phyloP scores from a whole-genome alignment of 148 eudicot genomes.

The Chenopodium formosanum region DNA sequence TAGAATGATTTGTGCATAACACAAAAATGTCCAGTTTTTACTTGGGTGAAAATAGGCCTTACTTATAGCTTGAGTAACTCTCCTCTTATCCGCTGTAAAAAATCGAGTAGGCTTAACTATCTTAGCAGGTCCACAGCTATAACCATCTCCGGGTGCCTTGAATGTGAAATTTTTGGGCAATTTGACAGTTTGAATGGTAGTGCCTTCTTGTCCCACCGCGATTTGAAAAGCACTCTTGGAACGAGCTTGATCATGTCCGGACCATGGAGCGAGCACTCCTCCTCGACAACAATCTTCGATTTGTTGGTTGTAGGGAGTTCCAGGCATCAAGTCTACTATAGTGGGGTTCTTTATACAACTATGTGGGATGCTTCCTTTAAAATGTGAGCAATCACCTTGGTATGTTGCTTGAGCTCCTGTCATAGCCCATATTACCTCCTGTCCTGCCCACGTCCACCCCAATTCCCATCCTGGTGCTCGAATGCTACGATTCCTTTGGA shows the following conservation, averaged over 20 bases:
- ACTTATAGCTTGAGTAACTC: conserved; percentile 53
- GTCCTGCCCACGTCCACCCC: conserved; percentile 56
- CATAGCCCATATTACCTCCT: conserved; percentile 56
- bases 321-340: conserved; percentile 44
- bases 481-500: conserved; percentile 45
- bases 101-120: conserved; percentile 36
- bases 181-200: conserved; percentile 40
- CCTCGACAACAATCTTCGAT: conserved; percentile 55
- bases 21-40: background rate
- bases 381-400: conserved; percentile 58
- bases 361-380: conserved; percentile 43
- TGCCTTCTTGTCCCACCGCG: conserved; percentile 44
- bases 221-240: conserved; percentile 45
- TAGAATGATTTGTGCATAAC: background rate
- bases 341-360: conserved; percentile 48
- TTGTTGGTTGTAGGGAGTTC: conserved; percentile 43
- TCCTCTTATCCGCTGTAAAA: conserved; percentile 34
- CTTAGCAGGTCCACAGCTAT: conserved; percentile 50
- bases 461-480: conserved; percentile 55
- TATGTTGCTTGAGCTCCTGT: conserved; percentile 44
- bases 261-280: conserved; percentile 55
- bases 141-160: conserved; percentile 44
- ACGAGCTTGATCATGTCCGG: conserved; percentile 30
- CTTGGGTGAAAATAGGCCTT: conserved; percentile 23
- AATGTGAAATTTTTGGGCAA: conserved; percentile 45